phyloP scores from a whole-genome alignment of 169 alveolate species.

The Plasmodium knowlesi region DNA sequence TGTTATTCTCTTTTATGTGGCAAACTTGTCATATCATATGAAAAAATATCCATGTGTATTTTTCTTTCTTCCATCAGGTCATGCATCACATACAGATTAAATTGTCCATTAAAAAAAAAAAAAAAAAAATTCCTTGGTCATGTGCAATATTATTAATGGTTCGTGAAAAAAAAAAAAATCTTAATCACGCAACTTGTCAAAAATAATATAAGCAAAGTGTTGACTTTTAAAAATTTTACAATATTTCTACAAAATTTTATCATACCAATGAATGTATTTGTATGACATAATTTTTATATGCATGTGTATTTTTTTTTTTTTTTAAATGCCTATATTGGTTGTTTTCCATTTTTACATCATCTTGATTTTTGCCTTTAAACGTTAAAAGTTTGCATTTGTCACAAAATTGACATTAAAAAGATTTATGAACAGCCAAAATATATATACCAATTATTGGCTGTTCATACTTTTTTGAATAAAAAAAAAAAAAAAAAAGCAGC shows the following conservation, averaged over 20 bases:
- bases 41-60: neutral
- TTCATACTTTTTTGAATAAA: slow-evolving; percentile 7
- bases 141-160: slow-evolving; percentile 53
- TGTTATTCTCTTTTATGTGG: neutral
- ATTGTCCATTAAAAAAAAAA: slow-evolving; percentile 18
- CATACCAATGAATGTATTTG: slow-evolving; percentile 1
- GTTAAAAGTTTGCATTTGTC: slow-evolving; percentile 10
- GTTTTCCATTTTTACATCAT: neutral
- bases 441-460: slow-evolving; percentile 1
- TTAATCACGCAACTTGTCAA: neutral
- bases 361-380: slow-evolving; percentile 2
- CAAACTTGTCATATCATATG: neutral
- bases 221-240: slow-evolving; percentile 1
- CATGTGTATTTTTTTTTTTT: slow-evolving; percentile 15
- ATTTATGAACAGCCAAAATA: slow-evolving; percentile 16
- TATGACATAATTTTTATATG: slow-evolving; percentile 11
- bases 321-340: neutral
- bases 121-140: slow-evolving; percentile 18
- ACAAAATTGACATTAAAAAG: slow-evolving; percentile 10
- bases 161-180: slow-evolving; percentile 31
- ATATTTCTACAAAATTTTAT: slow-evolving; percentile 5
- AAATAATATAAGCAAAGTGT: slow-evolving; percentile 11
- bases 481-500: slow-evolving; percentile 17
- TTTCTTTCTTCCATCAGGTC: slow-evolving; percentile 15
- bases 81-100: neutral